These are phyloP conservation scores for Catharanthus roseus DNA, from an alignment of 257 asterid species.

Conservation along the genomic window DNA sequence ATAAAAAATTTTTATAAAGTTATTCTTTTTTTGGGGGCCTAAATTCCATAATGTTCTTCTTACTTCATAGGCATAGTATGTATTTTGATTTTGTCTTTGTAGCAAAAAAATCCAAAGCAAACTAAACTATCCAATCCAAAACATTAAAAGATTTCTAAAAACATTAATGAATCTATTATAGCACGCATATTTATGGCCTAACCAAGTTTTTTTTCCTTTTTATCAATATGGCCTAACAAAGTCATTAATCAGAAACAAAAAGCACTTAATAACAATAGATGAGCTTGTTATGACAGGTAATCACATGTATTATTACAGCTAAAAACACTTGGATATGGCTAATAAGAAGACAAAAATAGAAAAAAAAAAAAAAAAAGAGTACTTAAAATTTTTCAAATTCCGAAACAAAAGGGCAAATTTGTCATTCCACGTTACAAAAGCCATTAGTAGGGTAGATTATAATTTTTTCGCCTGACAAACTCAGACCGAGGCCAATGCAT, in stretches of 20 bases:
- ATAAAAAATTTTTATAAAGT: no score
- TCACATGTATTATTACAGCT: neutral
- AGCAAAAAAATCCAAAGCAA: neutral
- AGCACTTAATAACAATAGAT: neutral
- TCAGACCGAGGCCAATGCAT: constrained; percentile 37
- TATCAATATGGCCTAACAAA: neutral
- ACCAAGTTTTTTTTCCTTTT: no score
- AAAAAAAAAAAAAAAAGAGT: neutral
- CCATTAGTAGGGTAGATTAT: neutral
- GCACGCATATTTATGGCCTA: neutral
- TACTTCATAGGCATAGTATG: no score
- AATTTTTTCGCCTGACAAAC: constrained; percentile 2
- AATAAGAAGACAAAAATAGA: neutral
- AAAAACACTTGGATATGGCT: neutral
- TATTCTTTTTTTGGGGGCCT: no score
- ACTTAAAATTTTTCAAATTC: neutral
- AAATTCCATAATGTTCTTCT: no score
- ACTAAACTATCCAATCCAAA: no score
- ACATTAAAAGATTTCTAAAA: neutral
- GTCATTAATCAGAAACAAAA: neutral
- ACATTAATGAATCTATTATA: neutral
- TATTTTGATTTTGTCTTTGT: no score
- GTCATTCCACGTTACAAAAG: constrained; percentile 3
- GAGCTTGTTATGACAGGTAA: neutral
- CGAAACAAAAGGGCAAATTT: neutral